These are phyloP conservation scores for Plenodomus biglobosus DNA, from an alignment of 2,329 filamentous ascomycete species.

Conservation along the genomic window DNA sequence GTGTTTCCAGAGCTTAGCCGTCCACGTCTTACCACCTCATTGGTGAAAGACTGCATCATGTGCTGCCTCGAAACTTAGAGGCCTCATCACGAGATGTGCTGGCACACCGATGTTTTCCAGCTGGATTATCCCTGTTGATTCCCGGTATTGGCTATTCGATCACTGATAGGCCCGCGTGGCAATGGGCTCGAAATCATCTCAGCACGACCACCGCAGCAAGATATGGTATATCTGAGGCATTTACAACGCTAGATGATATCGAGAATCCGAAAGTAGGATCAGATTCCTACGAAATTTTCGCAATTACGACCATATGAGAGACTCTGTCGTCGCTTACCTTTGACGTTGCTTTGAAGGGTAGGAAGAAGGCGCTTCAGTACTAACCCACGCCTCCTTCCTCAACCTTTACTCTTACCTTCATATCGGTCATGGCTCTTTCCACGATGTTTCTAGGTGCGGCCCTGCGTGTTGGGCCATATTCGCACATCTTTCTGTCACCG, in stretches of 20 bases:
- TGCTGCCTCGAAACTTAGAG: conserved; percentile 17
- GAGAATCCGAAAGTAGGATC: not conserved
- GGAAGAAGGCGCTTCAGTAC: no score
- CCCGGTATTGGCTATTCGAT: not conserved
- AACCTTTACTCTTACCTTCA: not conserved
- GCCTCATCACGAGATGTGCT: conserved; percentile 27
- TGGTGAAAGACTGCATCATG: not conserved
- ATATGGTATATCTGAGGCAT: no score
- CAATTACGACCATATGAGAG: no score
- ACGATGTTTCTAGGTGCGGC: not conserved
- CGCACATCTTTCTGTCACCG: not conserved
- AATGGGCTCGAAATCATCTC: no score
- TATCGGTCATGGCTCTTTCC: not conserved
- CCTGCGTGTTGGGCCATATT: no score
- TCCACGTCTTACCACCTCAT: conserved; percentile 10
- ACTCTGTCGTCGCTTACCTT: not conserved
- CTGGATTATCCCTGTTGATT: not conserved
- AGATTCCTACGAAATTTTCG: no score
- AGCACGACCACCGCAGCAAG: no score
- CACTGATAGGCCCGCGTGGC: not conserved
- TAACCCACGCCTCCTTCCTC: not conserved
- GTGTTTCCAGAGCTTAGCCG: not conserved
- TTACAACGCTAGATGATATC: no score
- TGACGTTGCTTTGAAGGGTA: not conserved
- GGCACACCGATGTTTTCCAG: conserved; percentile 17